These are phyloP conservation scores for Hyphopichia khmerensis DNA, from an alignment of 1,139 yeast genomes.

Conservation along the genomic window DNA sequence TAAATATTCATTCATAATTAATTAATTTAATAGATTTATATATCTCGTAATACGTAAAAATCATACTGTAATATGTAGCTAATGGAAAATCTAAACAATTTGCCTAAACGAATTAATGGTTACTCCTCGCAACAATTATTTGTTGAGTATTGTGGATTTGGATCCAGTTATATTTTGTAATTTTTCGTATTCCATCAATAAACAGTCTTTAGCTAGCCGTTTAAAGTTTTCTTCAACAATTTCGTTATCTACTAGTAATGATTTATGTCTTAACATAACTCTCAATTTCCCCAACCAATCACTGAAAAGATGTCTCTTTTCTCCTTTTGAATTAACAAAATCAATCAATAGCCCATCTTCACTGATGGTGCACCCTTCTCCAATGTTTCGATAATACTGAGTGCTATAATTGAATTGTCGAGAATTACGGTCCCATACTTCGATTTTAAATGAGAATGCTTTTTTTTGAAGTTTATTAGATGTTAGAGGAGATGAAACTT, in stretches of 20 bases:
- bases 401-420: background rate
- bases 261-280: background rate
- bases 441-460: background rate
- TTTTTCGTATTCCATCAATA: background rate
- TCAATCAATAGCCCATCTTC: conserved; percentile 1
- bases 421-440: background rate
- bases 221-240: background rate
- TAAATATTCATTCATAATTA: conserved; percentile 15
- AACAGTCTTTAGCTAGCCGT: background rate
- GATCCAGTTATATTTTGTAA: background rate
- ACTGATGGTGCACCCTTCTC: background rate
- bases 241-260: background rate
- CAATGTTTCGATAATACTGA: background rate
- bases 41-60: background rate
- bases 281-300: background rate
- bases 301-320: background rate
- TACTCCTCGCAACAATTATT: too few species aligned
- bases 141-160: too few species aligned
- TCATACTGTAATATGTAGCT: too few species aligned
- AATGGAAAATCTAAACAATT: too few species aligned
- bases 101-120: too few species aligned
- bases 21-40: background rate
- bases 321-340: background rate
- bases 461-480: background rate
- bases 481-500: background rate